These are phyloP conservation scores for Phytophthora tubulina DNA, from an alignment of 352 stramenopile genomes.

Conservation along the genomic window DNA sequence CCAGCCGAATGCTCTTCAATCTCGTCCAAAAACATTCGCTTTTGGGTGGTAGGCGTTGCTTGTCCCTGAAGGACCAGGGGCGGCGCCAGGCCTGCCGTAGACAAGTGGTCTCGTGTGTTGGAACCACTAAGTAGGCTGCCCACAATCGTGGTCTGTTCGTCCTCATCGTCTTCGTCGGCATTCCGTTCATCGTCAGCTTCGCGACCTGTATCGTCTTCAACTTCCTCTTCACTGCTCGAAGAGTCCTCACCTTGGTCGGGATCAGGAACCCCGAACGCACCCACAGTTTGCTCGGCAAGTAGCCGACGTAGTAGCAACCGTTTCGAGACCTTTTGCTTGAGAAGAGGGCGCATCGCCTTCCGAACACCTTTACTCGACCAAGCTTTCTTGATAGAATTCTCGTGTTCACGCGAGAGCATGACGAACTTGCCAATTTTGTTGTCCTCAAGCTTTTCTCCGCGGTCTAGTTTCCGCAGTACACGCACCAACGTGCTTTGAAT, in stretches of 20 bases:
- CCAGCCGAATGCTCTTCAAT: slow-evolving; percentile 75
- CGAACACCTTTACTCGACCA: slow-evolving; percentile 90
- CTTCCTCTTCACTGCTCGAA: slow-evolving; percentile 83
- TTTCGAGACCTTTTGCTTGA: slow-evolving; percentile 91
- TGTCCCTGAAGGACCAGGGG: slow-evolving; percentile 25
- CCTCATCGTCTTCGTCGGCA: slow-evolving; percentile 73
- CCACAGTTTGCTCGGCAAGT: slow-evolving; percentile 74
- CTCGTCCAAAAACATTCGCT: slow-evolving; percentile 69
- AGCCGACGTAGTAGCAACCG: slow-evolving; percentile 78
- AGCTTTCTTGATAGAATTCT: slow-evolving; percentile 90
- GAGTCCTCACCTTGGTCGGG: slow-evolving; percentile 62
- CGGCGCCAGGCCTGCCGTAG: slow-evolving; percentile 19
- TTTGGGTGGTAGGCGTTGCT: slow-evolving; percentile 30
- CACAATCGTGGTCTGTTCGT: slow-evolving; percentile 84
- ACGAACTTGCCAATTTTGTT: slow-evolving; percentile 87
- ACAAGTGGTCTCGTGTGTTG: slow-evolving; percentile 58
- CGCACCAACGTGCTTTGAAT: slow-evolving; percentile 89
- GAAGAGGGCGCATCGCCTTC: slow-evolving; percentile 86
- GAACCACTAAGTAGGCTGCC: slow-evolving; percentile 81
- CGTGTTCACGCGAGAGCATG: slow-evolving; percentile 85
- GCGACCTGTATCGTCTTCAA: slow-evolving; percentile 57
- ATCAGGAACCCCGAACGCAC: slow-evolving; percentile 42
- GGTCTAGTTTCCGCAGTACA: slow-evolving; percentile 82
- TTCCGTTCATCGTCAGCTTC: slow-evolving; percentile 59
- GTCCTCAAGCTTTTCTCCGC: slow-evolving; percentile 78